Percentiles rank a stretch among this genome's conserved stretches.
Evolutionary conservation across 495 filamentous ascomycete species (phyloP).

Genomic region (Entonaema liquescens): DNA sequence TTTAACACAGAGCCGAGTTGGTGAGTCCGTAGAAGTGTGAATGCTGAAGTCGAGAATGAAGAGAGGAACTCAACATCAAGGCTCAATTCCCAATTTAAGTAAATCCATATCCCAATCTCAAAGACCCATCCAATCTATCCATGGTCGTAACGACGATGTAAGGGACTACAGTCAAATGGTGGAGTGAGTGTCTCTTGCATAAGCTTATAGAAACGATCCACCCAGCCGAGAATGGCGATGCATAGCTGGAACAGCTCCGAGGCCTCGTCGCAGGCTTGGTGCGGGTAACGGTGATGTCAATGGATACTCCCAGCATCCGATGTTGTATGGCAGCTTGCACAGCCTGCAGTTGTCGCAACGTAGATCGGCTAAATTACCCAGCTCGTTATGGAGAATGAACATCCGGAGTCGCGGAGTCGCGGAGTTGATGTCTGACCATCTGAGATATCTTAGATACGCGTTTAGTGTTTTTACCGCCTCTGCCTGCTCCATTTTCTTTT

Average conservation of each 20-base stretch:
- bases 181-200: too few species aligned
- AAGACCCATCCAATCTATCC: too few species aligned
- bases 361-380: background rate
- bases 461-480: background rate
- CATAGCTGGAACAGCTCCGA: background rate
- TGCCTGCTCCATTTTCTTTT: background rate
- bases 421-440: background rate
- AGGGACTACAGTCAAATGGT: too few species aligned
- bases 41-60: too few species aligned
- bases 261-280: background rate
- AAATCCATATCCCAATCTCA: too few species aligned
- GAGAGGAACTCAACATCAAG: too few species aligned
- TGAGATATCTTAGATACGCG: background rate
- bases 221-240: background rate
- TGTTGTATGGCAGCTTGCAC: background rate
- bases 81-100: too few species aligned
- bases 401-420: background rate
- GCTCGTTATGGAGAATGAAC: background rate
- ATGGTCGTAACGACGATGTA: too few species aligned
- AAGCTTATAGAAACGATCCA: too few species aligned
- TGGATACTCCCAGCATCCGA: background rate
- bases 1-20: too few species aligned
- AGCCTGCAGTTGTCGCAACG: background rate
- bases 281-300: background rate
- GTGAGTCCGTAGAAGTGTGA: too few species aligned